A percentile compares a stretch with the other conserved stretches of the same genome.
phyloP scores from a whole-genome alignment of 2,329 filamentous ascomycete species.

The Venturia aucupariae region DNA sequence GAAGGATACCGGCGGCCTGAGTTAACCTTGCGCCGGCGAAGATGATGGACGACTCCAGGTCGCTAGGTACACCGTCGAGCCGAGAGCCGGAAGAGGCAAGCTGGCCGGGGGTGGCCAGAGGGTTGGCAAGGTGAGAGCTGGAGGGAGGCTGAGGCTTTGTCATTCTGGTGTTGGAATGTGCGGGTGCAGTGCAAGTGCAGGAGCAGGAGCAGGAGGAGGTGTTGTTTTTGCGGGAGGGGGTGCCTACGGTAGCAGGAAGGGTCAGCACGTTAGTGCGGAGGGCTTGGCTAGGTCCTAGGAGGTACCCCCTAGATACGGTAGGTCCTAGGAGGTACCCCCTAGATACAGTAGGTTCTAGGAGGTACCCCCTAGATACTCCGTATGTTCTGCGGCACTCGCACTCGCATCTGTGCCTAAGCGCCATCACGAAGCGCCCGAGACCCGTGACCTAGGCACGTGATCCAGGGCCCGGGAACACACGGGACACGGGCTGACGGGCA shows the following conservation, averaged over 20 bases:
- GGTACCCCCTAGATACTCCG: too few relatives aligned
- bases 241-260: too few relatives aligned
- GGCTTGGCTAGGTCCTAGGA: too few relatives aligned
- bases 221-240: neutral
- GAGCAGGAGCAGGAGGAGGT: too few relatives aligned
- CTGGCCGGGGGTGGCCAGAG: constrained; percentile 63
- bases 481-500: too few relatives aligned
- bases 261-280: too few relatives aligned
- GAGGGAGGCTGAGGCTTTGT: neutral
- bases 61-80: constrained; percentile 50
- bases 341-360: too few relatives aligned
- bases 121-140: constrained; percentile 44
- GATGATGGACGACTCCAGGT: constrained; percentile 63
- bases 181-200: too few relatives aligned
- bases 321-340: too few relatives aligned
- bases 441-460: too few relatives aligned
- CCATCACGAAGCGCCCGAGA: neutral
- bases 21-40: constrained; percentile 64
- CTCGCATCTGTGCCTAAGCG: neutral
- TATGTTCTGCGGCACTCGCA: neutral
- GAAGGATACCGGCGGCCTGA: constrained; percentile 69
- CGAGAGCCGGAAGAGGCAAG: constrained; percentile 49
- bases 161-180: neutral
- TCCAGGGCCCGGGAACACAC: too few relatives aligned
- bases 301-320: too few relatives aligned